Evolutionary conservation across 1,284 basidiomycete species (phyloP).

Genomic region (Cutaneotrichosporon sp.): DNA sequence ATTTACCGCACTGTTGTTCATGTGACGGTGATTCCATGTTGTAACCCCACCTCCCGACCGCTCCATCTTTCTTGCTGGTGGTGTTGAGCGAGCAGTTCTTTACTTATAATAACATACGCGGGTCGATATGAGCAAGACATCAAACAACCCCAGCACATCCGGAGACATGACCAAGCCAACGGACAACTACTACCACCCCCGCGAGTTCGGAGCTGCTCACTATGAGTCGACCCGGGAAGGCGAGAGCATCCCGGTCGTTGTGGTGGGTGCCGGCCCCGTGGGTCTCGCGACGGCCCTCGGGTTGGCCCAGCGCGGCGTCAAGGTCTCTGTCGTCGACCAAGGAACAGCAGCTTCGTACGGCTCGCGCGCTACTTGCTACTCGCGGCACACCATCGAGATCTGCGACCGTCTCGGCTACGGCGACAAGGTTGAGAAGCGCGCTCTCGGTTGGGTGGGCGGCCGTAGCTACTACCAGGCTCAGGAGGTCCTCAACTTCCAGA

Average conservation of each 20-base stretch:
- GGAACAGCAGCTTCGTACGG: conserved; percentile 17
- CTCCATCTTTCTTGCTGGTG: background rate
- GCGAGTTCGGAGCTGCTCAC: conserved; percentile 4
- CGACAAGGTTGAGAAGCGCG: conserved; percentile 9
- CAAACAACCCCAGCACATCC: background rate
- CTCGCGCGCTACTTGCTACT: conserved; percentile 21
- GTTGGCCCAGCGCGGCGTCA: conserved; percentile 14
- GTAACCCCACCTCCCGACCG: no score
- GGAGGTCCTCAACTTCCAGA: conserved; percentile 19
- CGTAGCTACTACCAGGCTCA: conserved; percentile 15
- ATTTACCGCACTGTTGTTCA: no score
- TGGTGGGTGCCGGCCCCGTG: conserved; percentile 19
- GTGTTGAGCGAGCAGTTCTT: no score
- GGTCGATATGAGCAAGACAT: background rate
- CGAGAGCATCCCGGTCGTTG: conserved; percentile 9
- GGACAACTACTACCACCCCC: conserved; percentile 17
- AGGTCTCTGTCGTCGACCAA: conserved; percentile 13
- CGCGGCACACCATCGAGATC: conserved; percentile 20
- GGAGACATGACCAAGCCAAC: background rate
- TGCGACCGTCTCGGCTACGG: conserved; percentile 18
- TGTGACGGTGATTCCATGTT: no score
- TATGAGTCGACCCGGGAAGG: conserved; percentile 14
- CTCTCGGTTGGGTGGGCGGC: conserved; percentile 15
- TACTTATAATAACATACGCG: background rate
- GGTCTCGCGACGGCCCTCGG: conserved; percentile 16